These are phyloP conservation scores for Agaricus subrufescens DNA, from an alignment of 768 basidiomycete species.

Conservation along the genomic window DNA sequence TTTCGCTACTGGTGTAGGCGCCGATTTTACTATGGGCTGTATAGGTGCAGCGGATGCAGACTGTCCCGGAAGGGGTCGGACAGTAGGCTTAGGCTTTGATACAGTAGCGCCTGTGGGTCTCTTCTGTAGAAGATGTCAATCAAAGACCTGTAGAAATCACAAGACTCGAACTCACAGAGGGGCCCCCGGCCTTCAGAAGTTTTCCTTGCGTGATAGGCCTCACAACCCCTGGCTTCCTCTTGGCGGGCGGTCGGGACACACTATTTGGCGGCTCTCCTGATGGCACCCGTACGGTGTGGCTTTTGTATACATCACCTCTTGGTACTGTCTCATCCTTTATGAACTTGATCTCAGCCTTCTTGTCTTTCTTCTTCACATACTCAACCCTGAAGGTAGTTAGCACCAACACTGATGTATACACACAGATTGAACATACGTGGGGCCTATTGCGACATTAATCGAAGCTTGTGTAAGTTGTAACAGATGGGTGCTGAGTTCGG, in stretches of 20 bases:
- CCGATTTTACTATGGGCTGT: slow-evolving; percentile 12
- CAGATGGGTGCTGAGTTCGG: slow-evolving; percentile 82
- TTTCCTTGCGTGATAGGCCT: slow-evolving; percentile 85
- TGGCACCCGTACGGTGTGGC: slow-evolving; percentile 81
- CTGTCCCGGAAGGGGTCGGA: slow-evolving; percentile 61
- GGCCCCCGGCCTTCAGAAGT: slow-evolving; percentile 72
- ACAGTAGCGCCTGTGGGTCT: slow-evolving; percentile 39
- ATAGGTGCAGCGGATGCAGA: slow-evolving; percentile 25
- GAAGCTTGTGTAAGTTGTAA: slow-evolving; percentile 76
- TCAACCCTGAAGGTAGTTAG: slow-evolving; percentile 49
- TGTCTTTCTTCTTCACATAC: slow-evolving; percentile 97
- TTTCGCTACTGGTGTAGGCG: not conserved
- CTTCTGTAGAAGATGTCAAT: slow-evolving; percentile 21
- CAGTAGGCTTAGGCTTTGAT: slow-evolving; percentile 52
- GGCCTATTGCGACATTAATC: slow-evolving; percentile 67
- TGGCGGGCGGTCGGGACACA: slow-evolving; percentile 77
- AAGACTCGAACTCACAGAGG: slow-evolving; percentile 44
- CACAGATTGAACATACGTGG: slow-evolving; percentile 55
- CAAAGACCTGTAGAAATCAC: not conserved
- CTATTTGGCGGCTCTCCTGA: slow-evolving; percentile 86
- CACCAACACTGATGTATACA: not conserved
- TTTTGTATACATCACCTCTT: slow-evolving; percentile 88
- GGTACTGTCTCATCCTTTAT: slow-evolving; percentile 82
- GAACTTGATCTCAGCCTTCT: slow-evolving; percentile 82
- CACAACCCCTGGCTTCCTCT: slow-evolving; percentile 81